Evolutionary conservation across 2,329 filamentous ascomycete species (phyloP).

Genomic region (Fusarium papillatum): DNA sequence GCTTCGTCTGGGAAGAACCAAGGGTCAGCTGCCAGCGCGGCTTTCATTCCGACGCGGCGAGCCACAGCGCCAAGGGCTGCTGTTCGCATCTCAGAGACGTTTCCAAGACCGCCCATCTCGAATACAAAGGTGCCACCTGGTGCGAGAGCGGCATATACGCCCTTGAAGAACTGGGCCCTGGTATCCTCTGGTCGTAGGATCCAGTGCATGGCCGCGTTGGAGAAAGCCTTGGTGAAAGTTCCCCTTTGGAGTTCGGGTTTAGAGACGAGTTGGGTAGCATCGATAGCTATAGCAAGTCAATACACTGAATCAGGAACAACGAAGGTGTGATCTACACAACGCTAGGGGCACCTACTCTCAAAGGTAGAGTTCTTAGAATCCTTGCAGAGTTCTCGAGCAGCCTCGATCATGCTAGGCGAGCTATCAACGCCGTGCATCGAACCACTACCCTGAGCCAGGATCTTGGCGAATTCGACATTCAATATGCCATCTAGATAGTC

Average conservation of each 20-base stretch:
- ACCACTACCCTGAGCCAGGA: conserved; percentile 60
- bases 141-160: conserved; percentile 64
- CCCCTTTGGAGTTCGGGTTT: conserved; percentile 51
- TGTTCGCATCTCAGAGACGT: conserved; percentile 73
- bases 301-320: not conserved
- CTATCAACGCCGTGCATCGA: conserved; percentile 70
- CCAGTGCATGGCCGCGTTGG: conserved; percentile 78
- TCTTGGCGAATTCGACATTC: conserved; percentile 64
- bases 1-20: conserved; percentile 81
- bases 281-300: conserved; percentile 54
- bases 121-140: conserved; percentile 73
- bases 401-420: conserved; percentile 70
- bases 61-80: conserved; percentile 68
- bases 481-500: conserved; percentile 66
- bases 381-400: conserved; percentile 59
- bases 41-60: conserved; percentile 63
- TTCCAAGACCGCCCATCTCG: conserved; percentile 80
- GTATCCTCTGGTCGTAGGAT: conserved; percentile 64
- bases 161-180: conserved; percentile 65
- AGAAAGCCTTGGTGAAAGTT: conserved; percentile 70
- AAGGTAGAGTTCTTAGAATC: conserved; percentile 57
- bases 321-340: too few species aligned
- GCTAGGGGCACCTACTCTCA: conserved; percentile 51
- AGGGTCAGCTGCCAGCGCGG: conserved; percentile 65
- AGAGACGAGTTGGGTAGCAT: conserved; percentile 57